A percentile compares a stretch with the other conserved stretches of the same genome.
phyloP scores from a whole-genome alignment of 2,329 filamentous ascomycete species.

The Arthrobotrys iridis region DNA sequence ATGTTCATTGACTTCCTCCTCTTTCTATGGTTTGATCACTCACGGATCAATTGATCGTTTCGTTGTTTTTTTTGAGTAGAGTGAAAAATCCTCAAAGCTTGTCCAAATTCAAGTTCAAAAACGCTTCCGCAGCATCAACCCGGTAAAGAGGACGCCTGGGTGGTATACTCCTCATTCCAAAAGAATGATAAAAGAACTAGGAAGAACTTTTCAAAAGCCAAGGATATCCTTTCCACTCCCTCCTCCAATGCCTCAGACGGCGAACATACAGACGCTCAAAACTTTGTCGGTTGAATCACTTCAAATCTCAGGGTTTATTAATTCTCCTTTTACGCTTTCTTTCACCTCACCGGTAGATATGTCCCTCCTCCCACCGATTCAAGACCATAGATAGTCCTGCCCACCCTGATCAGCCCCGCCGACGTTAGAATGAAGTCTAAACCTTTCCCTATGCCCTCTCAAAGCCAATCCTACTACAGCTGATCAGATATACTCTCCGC shows the following conservation, averaged over 20 bases:
- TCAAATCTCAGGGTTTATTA: background rate
- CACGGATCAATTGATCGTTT: too few species aligned
- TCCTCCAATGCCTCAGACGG: background rate
- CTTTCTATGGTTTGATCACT: too few species aligned
- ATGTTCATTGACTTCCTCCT: too few species aligned
- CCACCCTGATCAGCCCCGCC: background rate
- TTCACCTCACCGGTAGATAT: constrained; percentile 21
- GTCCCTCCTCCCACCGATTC: background rate
- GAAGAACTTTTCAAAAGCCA: constrained; percentile 13
- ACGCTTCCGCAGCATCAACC: background rate
- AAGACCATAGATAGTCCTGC: background rate
- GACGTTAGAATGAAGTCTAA: background rate
- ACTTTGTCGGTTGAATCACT: background rate
- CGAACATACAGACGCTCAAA: background rate
- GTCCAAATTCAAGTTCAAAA: background rate
- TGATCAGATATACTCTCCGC: constrained; percentile 3
- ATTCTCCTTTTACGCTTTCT: constrained; percentile 47
- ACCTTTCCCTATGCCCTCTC: background rate
- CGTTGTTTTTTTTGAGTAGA: too few species aligned
- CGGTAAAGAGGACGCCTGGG: background rate
- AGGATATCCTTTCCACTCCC: constrained; percentile 9
- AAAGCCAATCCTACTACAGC: constrained; percentile 25
- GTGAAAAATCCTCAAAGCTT: constrained; percentile 19
- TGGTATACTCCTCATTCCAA: constrained; percentile 23
- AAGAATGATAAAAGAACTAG: constrained; percentile 11